phyloP scores from a whole-genome alignment of 495 filamentous ascomycete species.

The Hypoxylon cercidicola region DNA sequence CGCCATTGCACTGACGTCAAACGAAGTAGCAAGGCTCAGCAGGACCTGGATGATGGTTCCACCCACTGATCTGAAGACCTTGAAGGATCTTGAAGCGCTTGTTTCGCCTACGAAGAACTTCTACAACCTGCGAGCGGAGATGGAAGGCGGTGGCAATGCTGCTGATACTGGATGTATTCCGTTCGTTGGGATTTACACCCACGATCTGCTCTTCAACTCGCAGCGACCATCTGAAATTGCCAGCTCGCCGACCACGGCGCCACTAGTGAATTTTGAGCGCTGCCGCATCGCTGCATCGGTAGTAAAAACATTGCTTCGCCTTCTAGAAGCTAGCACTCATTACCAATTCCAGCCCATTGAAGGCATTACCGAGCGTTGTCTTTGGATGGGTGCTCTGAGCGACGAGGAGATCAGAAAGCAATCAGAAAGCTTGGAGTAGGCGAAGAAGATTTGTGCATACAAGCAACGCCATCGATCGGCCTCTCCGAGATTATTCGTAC shows the following conservation, averaged over 20 bases:
- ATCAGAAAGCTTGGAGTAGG: constrained; percentile 54
- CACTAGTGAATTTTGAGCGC: constrained; percentile 94
- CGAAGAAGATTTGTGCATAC: background rate
- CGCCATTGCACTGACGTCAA: constrained; percentile 86
- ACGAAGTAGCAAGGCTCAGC: constrained; percentile 78
- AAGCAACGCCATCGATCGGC: background rate
- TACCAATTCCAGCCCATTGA: constrained; percentile 88
- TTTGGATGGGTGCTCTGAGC: constrained; percentile 91
- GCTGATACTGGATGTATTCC: constrained; percentile 91
- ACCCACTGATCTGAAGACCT: constrained; percentile 70
- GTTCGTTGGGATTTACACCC: constrained; percentile 94
- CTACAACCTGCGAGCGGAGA: constrained; percentile 85
- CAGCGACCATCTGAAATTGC: constrained; percentile 82
- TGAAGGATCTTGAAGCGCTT: constrained; percentile 83
- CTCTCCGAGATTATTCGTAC: constrained; percentile 3
- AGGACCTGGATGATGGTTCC: constrained; percentile 87
- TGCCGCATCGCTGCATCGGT: constrained; percentile 90
- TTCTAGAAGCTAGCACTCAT: constrained; percentile 91
- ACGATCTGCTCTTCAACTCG: constrained; percentile 95
- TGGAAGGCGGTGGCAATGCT: constrained; percentile 71
- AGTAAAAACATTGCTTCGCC: constrained; percentile 87
- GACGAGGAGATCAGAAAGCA: constrained; percentile 80
- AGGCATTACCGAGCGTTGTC: constrained; percentile 86
- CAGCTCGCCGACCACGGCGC: constrained; percentile 71
- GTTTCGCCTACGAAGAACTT: constrained; percentile 93